phyloP scores from a whole-genome alignment of 1,284 basidiomycete genomes.

The Schizopora paradoxa region DNA sequence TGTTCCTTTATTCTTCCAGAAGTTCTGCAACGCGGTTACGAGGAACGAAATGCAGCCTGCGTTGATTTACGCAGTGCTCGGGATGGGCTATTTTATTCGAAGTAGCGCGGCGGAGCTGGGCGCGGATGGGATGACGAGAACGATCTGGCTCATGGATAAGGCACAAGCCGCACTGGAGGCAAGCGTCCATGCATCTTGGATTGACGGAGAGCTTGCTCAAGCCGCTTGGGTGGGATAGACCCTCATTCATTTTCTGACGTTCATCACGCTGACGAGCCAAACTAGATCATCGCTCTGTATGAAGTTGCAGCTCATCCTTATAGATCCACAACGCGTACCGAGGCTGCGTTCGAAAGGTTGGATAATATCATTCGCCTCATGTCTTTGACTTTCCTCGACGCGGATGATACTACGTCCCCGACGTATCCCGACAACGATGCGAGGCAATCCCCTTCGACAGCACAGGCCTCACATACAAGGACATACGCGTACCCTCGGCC shows the following conservation, averaged over 20 bases:
- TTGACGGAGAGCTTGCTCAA: slow-evolving; percentile 66
- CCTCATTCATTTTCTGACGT: slow-evolving; percentile 7
- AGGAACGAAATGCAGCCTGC: slow-evolving; percentile 61
- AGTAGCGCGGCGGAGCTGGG: slow-evolving; percentile 57
- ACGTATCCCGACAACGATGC: slow-evolving; percentile 44
- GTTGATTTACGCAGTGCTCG: slow-evolving; percentile 57
- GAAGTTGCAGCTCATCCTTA: slow-evolving; percentile 64
- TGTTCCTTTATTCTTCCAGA: slow-evolving; percentile 57
- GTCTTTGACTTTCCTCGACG: slow-evolving; percentile 45
- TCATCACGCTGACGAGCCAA: neutral
- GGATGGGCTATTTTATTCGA: slow-evolving; percentile 61
- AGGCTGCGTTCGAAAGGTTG: slow-evolving; percentile 53
- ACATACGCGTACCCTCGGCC: slow-evolving; percentile 10
- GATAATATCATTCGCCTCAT: slow-evolving; percentile 63
- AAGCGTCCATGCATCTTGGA: slow-evolving; percentile 61
- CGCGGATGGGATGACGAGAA: slow-evolving; percentile 43
- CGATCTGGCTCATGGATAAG: slow-evolving; percentile 54
- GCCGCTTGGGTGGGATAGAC: slow-evolving; percentile 59
- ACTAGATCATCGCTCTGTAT: slow-evolving; percentile 63
- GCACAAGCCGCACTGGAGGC: slow-evolving; percentile 69
- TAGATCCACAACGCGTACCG: slow-evolving; percentile 46
- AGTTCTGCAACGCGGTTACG: slow-evolving; percentile 48
- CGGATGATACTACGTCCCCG: slow-evolving; percentile 35
- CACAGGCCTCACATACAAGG: neutral
- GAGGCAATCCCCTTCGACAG: slow-evolving; percentile 28